Conservation (phyloP, 768 basidiomycete species). For the Russula dissimulans region DNA sequence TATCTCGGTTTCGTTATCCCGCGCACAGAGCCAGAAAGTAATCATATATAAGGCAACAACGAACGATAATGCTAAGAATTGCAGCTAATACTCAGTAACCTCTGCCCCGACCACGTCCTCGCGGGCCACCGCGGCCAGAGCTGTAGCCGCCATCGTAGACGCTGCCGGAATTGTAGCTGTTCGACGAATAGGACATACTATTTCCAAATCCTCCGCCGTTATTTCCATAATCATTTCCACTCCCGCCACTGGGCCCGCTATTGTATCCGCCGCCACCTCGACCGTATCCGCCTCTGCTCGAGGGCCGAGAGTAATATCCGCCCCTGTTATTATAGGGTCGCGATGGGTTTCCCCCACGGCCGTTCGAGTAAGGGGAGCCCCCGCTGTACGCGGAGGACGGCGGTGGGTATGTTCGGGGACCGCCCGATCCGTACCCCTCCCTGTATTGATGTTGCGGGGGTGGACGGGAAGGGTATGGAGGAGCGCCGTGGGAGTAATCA, state of each 20-base stretch:
- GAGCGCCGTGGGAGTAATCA: constrained; percentile 18
- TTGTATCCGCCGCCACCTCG: constrained; percentile 24
- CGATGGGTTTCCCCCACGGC: constrained; percentile 12
- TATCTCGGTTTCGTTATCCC: not conserved
- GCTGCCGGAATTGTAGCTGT: constrained; percentile 6
- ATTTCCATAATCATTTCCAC: constrained; percentile 31
- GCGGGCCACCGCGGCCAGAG: constrained; percentile 13
- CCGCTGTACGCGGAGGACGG: not conserved
- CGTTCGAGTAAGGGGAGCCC: constrained; percentile 6
- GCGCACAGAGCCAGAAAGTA: not conserved
- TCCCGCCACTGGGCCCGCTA: constrained; percentile 27
- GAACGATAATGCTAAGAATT: not conserved
- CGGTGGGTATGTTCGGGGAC: constrained; percentile 9
- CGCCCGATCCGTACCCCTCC: constrained; percentile 27
- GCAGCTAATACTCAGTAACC: not conserved
- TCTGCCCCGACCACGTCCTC: constrained; percentile 20
- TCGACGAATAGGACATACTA: not conserved
- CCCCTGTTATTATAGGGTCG: constrained; percentile 14
- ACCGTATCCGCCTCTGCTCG: constrained; percentile 29
- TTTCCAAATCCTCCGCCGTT: constrained; percentile 28
- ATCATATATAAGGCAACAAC: not conserved
- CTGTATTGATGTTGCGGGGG: constrained; percentile 23
- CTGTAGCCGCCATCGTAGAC: constrained; percentile 22
- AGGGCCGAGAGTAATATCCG: constrained; percentile 19
- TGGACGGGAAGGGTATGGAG: constrained; percentile 23